Base-by-base conservation (phyloP, 176 grass and related monocot genomes). In the Eragrostis nindensis region DNA sequence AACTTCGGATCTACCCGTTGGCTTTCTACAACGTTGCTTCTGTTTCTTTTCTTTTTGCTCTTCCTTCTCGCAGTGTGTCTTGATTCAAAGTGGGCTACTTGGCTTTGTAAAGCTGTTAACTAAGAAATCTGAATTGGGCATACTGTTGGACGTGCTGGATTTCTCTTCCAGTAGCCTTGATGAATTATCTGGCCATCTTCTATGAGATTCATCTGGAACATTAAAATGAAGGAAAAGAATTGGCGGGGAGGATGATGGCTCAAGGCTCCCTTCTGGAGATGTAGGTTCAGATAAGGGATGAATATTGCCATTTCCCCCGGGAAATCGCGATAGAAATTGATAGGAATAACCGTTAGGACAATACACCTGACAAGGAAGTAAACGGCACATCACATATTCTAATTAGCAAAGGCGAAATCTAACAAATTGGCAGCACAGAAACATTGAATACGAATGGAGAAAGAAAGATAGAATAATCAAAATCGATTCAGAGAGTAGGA, bases 21-120 rank as follows among this genome's bases (percentile, higher is more conserved):
- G 46, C 52, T 89, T 91, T 65, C 49, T 87, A 66, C 46, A 71
- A 53, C 42, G 72, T 55, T 80, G 82, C 66, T 53, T 91, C 73
- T 89, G 82, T 55, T 87, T 87, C 63, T 91, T 81, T 91, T 94
- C 86, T 87, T 94, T 89, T 94, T 94, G 41, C 84, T 87, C 60
- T 91, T 94, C 86, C 84, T 91, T 91, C 83, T 91, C 54, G 89
- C 18, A 62, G 80, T 61, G 75, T 68, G 77, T 40, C 82, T 75
- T 66, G 60, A 86, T 79, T 78, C 18, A 32, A n/a, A n/a, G n/a
- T n/a, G n/a, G n/a, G n/a, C n/a, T 66, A 7, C 74, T 90, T 38
- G 65, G 60, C 73, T 89, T 89, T 63, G 86, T 80, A 60, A 78
- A 82, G 55, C 48, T 71, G 44, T 54, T 21, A 11, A 79, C 92